These are phyloP conservation scores for Chalciporus piperatus DNA, from an alignment of 768 basidiomycete genomes.

Conservation along the genomic window DNA sequence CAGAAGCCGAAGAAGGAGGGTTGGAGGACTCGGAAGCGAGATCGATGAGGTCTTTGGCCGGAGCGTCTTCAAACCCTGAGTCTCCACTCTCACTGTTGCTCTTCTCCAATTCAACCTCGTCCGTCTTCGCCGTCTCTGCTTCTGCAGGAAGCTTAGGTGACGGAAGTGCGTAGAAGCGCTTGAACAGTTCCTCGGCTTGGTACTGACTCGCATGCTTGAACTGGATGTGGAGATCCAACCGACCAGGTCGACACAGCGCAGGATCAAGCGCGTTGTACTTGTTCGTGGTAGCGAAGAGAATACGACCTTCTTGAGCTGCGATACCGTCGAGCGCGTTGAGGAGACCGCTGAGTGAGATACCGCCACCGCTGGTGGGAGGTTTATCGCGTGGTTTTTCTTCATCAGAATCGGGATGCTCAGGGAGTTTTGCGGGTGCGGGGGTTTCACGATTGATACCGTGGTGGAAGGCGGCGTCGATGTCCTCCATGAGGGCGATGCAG, in stretches of 20 bases:
- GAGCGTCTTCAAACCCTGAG: neutral
- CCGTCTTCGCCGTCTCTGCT: neutral
- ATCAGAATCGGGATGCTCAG: neutral
- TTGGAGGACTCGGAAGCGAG: neutral
- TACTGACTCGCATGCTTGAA: conserved; percentile 71
- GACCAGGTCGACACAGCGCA: conserved; percentile 73
- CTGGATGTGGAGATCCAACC: conserved; percentile 78
- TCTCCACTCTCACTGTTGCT: neutral
- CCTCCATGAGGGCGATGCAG: no score
- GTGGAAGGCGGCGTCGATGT: conserved; percentile 76
- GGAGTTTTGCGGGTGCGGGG: neutral
- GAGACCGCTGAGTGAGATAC: conserved; percentile 68
- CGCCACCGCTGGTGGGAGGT: conserved; percentile 22
- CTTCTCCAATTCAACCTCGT: neutral
- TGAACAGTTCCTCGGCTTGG: conserved; percentile 66
- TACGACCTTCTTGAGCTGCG: conserved; percentile 75
- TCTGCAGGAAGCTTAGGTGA: neutral
- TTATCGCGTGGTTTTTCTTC: conserved; percentile 6
- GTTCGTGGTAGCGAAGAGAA: conserved; percentile 79
- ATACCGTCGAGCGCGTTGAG: conserved; percentile 80
- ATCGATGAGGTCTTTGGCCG: conserved; percentile 18
- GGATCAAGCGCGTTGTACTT: conserved; percentile 67
- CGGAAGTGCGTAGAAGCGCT: conserved; percentile 59
- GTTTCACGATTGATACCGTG: conserved; percentile 38
- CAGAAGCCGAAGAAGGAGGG: neutral